Percentiles rank a stretch among this genome's conserved stretches.
Evolutionary conservation across 2,329 filamentous ascomycete genomes (phyloP).

Genomic region (Grosmannia penicillata): DNA sequence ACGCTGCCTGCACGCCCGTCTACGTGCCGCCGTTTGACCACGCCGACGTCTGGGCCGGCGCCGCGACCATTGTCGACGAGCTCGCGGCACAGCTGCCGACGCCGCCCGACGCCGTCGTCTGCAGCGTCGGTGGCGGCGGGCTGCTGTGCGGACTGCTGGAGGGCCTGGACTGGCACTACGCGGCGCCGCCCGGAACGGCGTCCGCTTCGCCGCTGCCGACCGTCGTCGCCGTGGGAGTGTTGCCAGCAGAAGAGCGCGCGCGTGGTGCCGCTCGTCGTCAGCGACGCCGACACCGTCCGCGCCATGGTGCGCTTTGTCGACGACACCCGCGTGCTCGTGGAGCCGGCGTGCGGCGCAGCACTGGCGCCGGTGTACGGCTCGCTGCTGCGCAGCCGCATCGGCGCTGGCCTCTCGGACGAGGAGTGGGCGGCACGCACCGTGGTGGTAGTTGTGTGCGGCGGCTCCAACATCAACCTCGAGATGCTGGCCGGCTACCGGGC

Average conservation of each 20-base stretch:
- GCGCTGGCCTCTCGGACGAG: slow-evolving; percentile 33
- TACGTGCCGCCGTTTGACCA: slow-evolving; percentile 56
- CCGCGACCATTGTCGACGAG: slow-evolving; percentile 38
- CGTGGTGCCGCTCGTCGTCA: slow-evolving; percentile 45
- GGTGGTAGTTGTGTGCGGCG: slow-evolving; percentile 76
- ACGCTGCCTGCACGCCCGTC: slow-evolving; percentile 24
- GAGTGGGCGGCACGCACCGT: slow-evolving; percentile 55
- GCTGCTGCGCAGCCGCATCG: slow-evolving; percentile 44
- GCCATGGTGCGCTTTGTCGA: slow-evolving; percentile 66
- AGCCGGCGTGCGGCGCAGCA: slow-evolving; percentile 73
- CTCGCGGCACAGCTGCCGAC: slow-evolving; percentile 20
- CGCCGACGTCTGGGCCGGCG: slow-evolving; percentile 50
- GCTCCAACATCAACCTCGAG: slow-evolving; percentile 48
- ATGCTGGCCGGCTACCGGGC: slow-evolving; percentile 44
- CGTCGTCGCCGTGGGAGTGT: slow-evolving; percentile 47
- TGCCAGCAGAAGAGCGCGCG: slow-evolving; percentile 13
- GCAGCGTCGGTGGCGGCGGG: slow-evolving; percentile 57
- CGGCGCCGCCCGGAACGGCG: not conserved
- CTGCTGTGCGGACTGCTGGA: slow-evolving; percentile 53
- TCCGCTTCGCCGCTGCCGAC: slow-evolving; percentile 15
- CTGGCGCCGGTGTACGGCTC: slow-evolving; percentile 52
- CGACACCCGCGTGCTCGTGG: slow-evolving; percentile 68
- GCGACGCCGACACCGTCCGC: slow-evolving; percentile 65
- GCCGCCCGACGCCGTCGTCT: slow-evolving; percentile 46
- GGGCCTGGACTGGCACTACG: slow-evolving; percentile 35